Evolutionary conservation across 2,329 filamentous ascomycete species (phyloP).

Genomic region (Fusarium pininemorale): DNA sequence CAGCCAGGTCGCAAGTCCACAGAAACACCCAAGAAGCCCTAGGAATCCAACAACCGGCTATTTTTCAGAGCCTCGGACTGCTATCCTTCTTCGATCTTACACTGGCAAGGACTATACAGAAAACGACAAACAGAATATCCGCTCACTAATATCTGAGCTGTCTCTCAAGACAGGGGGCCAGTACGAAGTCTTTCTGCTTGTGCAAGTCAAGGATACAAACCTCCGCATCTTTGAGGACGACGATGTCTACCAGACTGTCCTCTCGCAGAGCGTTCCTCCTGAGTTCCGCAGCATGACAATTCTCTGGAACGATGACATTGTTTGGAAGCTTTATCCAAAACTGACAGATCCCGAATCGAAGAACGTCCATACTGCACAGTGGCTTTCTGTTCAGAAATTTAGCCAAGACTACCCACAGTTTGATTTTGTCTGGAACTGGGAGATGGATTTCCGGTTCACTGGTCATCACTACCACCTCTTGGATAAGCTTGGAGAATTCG

Average conservation of each 20-base stretch:
- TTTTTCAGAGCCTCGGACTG: slow-evolving; percentile 66
- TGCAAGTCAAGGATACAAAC: slow-evolving; percentile 76
- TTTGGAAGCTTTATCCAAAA: slow-evolving; percentile 79
- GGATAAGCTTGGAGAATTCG: slow-evolving; percentile 70
- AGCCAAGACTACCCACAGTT: slow-evolving; percentile 80
- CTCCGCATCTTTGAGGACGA: slow-evolving; percentile 68
- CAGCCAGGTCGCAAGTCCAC: neutral
- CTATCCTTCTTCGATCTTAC: slow-evolving; percentile 79
- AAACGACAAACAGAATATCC: slow-evolving; percentile 81
- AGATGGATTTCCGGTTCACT: slow-evolving; percentile 81
- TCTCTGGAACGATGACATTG: slow-evolving; percentile 78
- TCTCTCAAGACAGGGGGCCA: slow-evolving; percentile 79
- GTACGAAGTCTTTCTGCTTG: slow-evolving; percentile 81
- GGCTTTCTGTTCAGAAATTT: slow-evolving; percentile 80
- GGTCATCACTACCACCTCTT: slow-evolving; percentile 86
- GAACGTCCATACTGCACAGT: slow-evolving; percentile 70
- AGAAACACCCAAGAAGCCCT: slow-evolving; percentile 15
- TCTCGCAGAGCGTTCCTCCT: slow-evolving; percentile 70
- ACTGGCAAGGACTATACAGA: slow-evolving; percentile 78
- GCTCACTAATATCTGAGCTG: slow-evolving; percentile 81
- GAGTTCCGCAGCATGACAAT: slow-evolving; percentile 78
- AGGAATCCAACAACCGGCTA: slow-evolving; percentile 30
- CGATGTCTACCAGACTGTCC: slow-evolving; percentile 65
- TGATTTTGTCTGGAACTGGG: slow-evolving; percentile 88
- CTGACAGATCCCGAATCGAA: slow-evolving; percentile 69